These are phyloP conservation scores for Allium sativum DNA, from an alignment of 106 monocot species.

Conservation along the genomic window DNA sequence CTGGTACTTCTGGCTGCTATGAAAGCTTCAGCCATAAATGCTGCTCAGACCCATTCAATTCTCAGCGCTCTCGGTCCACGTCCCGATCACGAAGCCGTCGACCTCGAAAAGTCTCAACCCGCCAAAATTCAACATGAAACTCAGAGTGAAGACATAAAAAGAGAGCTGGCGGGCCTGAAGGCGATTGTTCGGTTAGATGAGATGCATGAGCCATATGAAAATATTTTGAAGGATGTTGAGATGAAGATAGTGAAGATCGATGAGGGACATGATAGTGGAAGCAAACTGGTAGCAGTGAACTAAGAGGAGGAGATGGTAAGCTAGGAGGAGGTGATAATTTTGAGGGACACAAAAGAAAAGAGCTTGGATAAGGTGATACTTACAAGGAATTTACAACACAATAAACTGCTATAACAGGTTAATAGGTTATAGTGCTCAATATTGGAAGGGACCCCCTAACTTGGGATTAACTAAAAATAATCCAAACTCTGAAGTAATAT, in stretches of 20 bases:
- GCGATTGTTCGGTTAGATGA: slow-evolving; percentile 68
- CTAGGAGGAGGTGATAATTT: slow-evolving; percentile 61
- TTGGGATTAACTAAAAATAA: no score
- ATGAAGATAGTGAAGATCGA: slow-evolving; percentile 64
- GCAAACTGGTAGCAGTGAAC: background rate
- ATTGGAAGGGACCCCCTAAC: no score
- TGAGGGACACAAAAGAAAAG: slow-evolving; percentile 26
- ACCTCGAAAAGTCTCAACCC: slow-evolving; percentile 25
- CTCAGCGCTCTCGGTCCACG: slow-evolving; percentile 29
- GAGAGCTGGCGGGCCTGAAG: slow-evolving; percentile 16
- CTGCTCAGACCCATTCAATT: slow-evolving; percentile 31
- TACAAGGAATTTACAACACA: no score
- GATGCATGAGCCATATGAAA: slow-evolving; percentile 75
- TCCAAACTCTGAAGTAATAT: no score
- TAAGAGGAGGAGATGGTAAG: slow-evolving; percentile 15
- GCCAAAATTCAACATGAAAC: slow-evolving; percentile 1
- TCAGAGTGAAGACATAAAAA: slow-evolving; percentile 9
- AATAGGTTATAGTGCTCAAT: no score
- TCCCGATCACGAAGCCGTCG: slow-evolving; percentile 55
- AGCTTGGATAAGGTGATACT: slow-evolving; percentile 53
- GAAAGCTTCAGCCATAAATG: slow-evolving; percentile 31
- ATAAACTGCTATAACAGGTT: no score
- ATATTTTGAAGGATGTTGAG: slow-evolving; percentile 71
- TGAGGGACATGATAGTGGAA: background rate
- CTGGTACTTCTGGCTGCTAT: slow-evolving; percentile 36